phyloP scores from a whole-genome alignment of 148 eudicot genomes.

The Cornus florida region DNA sequence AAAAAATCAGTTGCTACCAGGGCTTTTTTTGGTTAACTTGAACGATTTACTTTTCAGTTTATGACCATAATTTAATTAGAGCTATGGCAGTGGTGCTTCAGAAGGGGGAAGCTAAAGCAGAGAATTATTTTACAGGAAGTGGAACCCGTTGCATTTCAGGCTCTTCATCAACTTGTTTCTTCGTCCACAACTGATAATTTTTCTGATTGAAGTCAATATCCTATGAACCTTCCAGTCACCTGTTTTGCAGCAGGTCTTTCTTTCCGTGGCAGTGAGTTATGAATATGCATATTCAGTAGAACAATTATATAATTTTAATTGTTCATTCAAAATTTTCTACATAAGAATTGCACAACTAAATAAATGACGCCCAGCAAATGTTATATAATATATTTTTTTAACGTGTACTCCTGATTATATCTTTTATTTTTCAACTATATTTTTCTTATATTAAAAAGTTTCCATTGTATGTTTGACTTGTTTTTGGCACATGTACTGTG shows the following conservation, averaged over 20 bases:
- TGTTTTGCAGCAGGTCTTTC: constrained; percentile 54
- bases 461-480: too few species aligned
- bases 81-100: constrained; percentile 23
- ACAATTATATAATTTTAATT: too few species aligned
- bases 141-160: constrained; percentile 48
- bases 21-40: not conserved
- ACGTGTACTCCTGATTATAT: too few species aligned
- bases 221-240: constrained; percentile 69
- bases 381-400: too few species aligned
- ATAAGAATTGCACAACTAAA: too few species aligned
- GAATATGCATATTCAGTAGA: too few species aligned
- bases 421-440: too few species aligned
- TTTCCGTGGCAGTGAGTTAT: constrained; percentile 74
- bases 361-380: too few species aligned
- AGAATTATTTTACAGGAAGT: constrained; percentile 54
- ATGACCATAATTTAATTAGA: constrained; percentile 13
- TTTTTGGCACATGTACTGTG: too few species aligned
- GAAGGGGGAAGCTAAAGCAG: constrained; percentile 30
- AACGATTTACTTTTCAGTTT: constrained; percentile 32
- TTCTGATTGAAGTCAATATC: constrained; percentile 35
- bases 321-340: too few species aligned
- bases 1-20: not conserved
- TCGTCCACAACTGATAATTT: constrained; percentile 65
- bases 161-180: constrained; percentile 72
- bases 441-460: too few species aligned